phyloP scores from a whole-genome alignment of 129 eudicot genomes.

The Cynara cardunculus region DNA sequence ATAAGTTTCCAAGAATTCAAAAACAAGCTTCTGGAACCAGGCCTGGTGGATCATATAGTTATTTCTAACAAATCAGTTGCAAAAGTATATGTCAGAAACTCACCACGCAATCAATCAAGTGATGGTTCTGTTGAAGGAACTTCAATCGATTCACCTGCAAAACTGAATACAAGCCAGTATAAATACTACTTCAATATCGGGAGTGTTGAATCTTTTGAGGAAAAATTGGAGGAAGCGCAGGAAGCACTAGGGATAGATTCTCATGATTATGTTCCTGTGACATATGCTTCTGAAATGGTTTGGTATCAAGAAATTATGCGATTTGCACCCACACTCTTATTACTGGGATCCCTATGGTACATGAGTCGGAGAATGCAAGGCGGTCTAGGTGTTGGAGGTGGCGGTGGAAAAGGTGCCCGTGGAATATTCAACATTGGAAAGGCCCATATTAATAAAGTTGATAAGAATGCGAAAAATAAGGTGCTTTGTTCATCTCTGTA shows the following conservation, averaged over 20 bases:
- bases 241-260: slow-evolving; percentile 59
- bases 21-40: slow-evolving; percentile 76
- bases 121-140: slow-evolving; percentile 44
- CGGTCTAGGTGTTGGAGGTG: slow-evolving; percentile 75
- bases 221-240: slow-evolving; percentile 74
- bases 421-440: slow-evolving; percentile 76
- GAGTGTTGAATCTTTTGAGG: slow-evolving; percentile 72
- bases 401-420: slow-evolving; percentile 71
- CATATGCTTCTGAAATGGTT: slow-evolving; percentile 60
- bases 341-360: slow-evolving; percentile 57
- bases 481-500: slow-evolving; percentile 25
- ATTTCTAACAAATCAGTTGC: slow-evolving; percentile 71
- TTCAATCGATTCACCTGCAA: slow-evolving; percentile 39
- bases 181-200: slow-evolving; percentile 63
- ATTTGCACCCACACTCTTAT: slow-evolving; percentile 63
- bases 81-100: slow-evolving; percentile 59
- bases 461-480: slow-evolving; percentile 75
- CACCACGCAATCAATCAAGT: slow-evolving; percentile 50
- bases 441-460: slow-evolving; percentile 62
- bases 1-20: slow-evolving; percentile 76
- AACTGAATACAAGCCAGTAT: slow-evolving; percentile 48
- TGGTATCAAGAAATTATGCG: slow-evolving; percentile 76
- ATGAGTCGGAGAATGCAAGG: slow-evolving; percentile 74
- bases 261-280: slow-evolving; percentile 65
- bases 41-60: slow-evolving; percentile 68